Evolutionary conservation across 1,139 yeast species (phyloP).

Genomic region (Pichia cactophila): DNA sequence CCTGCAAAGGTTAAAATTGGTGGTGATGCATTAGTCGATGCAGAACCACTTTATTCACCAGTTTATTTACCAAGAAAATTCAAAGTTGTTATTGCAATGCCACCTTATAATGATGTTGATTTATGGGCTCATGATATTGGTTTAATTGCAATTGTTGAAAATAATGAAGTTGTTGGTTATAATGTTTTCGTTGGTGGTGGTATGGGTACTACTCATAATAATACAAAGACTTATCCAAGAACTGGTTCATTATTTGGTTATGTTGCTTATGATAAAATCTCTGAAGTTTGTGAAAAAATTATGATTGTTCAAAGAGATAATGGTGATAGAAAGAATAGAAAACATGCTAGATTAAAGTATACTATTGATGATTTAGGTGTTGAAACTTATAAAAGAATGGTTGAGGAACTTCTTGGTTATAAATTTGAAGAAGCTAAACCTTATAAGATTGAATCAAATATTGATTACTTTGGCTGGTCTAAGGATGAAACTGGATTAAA

Average conservation of each 20-base stretch:
- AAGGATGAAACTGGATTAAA: slow-evolving; percentile 80
- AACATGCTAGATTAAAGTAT: slow-evolving; percentile 96
- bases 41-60: slow-evolving; percentile 83
- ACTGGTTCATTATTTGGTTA: slow-evolving; percentile 84
- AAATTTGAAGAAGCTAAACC: slow-evolving; percentile 63
- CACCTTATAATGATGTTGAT: slow-evolving; percentile 95
- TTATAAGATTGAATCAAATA: slow-evolving; percentile 76
- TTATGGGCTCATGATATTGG: slow-evolving; percentile 96
- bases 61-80: slow-evolving; percentile 92
- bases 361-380: slow-evolving; percentile 90
- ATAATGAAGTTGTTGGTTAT: slow-evolving; percentile 59
- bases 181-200: slow-evolving; percentile 96
- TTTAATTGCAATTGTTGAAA: slow-evolving; percentile 77
- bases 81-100: slow-evolving; percentile 90
- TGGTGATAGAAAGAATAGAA: slow-evolving; percentile 95
- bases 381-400: slow-evolving; percentile 69
- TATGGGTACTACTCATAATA: slow-evolving; percentile 97
- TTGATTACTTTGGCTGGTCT: slow-evolving; percentile 92
- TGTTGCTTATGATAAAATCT: slow-evolving; percentile 58
- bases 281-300: slow-evolving; percentile 78
- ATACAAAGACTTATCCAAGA: slow-evolving; percentile 94
- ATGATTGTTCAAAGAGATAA: slow-evolving; percentile 91
- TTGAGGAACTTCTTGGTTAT: slow-evolving; percentile 77
- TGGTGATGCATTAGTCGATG: slow-evolving; percentile 77
- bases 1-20: slow-evolving; percentile 80